Evolutionary conservation across 176 grass and related monocot genomes (phyloP).

Genomic region (Pontederia paniculata): DNA sequence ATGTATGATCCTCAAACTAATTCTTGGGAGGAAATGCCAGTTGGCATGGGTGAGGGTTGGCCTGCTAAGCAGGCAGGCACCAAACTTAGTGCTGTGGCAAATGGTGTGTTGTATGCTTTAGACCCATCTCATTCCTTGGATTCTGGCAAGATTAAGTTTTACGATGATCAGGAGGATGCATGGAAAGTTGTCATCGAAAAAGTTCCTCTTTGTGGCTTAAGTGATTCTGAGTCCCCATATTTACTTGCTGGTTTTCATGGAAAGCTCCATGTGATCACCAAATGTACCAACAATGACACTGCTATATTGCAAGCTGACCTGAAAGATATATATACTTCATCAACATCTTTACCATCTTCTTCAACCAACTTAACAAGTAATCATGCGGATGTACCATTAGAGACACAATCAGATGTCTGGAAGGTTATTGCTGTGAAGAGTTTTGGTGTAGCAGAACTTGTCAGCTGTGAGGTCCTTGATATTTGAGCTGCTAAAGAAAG

Average conservation of each 20-base stretch:
- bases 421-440: conserved; percentile 36
- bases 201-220: conserved; percentile 40
- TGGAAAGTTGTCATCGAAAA: conserved; percentile 49
- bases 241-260: conserved; percentile 48
- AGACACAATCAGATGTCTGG: conserved; percentile 40
- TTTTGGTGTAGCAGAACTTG: conserved; percentile 47
- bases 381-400: conserved; percentile 5
- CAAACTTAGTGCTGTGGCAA: conserved; percentile 48
- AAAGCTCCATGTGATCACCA: conserved; percentile 61
- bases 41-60: conserved; percentile 70
- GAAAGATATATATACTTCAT: conserved; percentile 5
- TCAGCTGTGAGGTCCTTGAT: conserved; percentile 56
- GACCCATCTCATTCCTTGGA: conserved; percentile 51
- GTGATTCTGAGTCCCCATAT: conserved; percentile 35
- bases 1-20: conserved; percentile 45
- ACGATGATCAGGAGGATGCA: conserved; percentile 50
- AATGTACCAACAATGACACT: conserved; percentile 30
- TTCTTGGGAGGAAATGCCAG: conserved; percentile 67
- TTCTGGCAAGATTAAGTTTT: conserved; percentile 54
- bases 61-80: conserved; percentile 58
- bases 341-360: conserved; percentile 4
- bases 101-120: conserved; percentile 59
- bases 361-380: conserved; percentile 15
- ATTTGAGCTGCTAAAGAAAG: conserved; percentile 1
- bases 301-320: conserved; percentile 34